A percentile compares a stretch with the other conserved stretches of the same genome.
Conservation (phyloP, 371 early-diverging fungal genomes). For the Nosema muscidifuracis region DNA sequence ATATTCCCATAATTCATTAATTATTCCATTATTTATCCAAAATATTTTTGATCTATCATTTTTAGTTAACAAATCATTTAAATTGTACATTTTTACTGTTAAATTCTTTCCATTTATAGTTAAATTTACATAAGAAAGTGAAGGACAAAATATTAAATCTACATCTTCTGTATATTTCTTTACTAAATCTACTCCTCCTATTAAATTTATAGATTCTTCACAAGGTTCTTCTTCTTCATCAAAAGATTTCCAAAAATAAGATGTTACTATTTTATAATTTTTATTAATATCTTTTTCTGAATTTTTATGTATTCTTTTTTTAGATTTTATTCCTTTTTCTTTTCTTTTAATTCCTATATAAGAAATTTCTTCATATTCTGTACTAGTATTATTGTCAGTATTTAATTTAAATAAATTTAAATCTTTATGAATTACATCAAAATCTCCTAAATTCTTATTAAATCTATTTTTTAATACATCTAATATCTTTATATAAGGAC, state of each 20-base stretch:
- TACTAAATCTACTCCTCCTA: conserved; percentile 1
- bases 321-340: background rate
- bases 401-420: conserved; percentile 17
- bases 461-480: conserved; percentile 26
- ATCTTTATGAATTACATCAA: conserved; percentile 39
- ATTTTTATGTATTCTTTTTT: background rate
- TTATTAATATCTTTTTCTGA: background rate
- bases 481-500: conserved; percentile 6
- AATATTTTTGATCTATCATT: conserved; percentile 19
- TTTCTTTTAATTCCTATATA: background rate
- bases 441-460: conserved; percentile 8
- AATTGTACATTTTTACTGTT: background rate
- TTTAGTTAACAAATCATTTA: conserved; percentile 24
- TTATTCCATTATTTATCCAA: conserved; percentile 35
- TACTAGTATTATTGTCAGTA: background rate
- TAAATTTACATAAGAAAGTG: conserved; percentile 21
- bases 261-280: conserved; percentile 5
- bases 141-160: conserved; percentile 12
- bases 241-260: background rate
- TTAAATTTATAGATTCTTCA: background rate
- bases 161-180: conserved; percentile 15
- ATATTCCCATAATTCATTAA: conserved; percentile 32
- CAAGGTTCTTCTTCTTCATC: conserved; percentile 19
- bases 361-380: background rate
- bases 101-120: conserved; percentile 16